phyloP scores from a whole-genome alignment of 1,284 basidiomycete genomes.

The Rhodotorula glutinis region DNA sequence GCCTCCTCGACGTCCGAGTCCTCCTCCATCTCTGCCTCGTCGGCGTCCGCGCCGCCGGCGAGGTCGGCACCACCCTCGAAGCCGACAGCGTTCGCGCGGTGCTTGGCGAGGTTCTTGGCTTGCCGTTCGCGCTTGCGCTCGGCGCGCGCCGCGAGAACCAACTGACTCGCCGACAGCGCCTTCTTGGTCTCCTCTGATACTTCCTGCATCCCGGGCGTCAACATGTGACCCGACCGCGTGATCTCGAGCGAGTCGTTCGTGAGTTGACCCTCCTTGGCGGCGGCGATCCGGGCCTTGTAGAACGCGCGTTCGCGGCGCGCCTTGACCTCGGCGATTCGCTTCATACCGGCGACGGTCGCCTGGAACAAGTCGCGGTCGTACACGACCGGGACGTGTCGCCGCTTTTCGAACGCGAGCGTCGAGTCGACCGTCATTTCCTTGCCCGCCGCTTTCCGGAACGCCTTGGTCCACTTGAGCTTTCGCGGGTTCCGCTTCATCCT shows the following conservation, averaged over 20 bases:
- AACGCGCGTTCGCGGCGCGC: constrained; percentile 89
- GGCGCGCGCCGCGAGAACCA: constrained; percentile 32
- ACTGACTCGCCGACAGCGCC: constrained; percentile 40
- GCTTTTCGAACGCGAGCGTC: constrained; percentile 98
- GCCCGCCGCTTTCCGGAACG: constrained; percentile 96
- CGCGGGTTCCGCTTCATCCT: constrained; percentile 99
- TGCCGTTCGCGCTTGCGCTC: constrained; percentile 38
- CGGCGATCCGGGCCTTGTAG: constrained; percentile 62
- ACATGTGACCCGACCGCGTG: constrained; percentile 39
- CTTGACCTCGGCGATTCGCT: constrained; percentile 90
- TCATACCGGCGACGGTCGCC: constrained; percentile 97
- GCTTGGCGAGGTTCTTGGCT: constrained; percentile 15
- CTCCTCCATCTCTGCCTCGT: constrained; percentile 30
- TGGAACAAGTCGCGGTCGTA: constrained; percentile 93
- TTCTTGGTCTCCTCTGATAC: constrained; percentile 38
- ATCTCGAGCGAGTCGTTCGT: constrained; percentile 43
- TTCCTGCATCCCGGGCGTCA: constrained; percentile 28
- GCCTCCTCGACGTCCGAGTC: constrained; percentile 32
- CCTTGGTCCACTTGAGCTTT: constrained; percentile 99
- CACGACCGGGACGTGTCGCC: constrained; percentile 93
- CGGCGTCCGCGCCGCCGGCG: constrained; percentile 17
- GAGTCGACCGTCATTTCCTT: constrained; percentile 99
- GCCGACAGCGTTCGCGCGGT: constrained; percentile 12
- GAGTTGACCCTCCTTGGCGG: constrained; percentile 37
- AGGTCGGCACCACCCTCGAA: constrained; percentile 37